Conservation (phyloP, 257 asterid genomes). For the Plantago major region DNA sequence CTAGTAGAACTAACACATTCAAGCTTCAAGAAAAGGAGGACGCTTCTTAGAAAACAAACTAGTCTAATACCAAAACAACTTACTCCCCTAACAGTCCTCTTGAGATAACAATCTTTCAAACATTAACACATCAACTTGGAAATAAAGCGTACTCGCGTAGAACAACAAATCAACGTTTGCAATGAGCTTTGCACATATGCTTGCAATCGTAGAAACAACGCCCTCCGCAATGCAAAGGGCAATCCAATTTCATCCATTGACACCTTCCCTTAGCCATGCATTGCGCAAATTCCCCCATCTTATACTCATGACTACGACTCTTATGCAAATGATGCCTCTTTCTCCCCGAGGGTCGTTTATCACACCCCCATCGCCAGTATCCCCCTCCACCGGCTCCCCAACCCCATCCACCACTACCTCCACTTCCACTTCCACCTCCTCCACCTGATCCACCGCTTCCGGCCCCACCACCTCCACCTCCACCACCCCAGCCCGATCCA, state of each 20-base stretch:
- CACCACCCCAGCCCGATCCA: slow-evolving; percentile 51
- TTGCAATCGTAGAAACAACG: slow-evolving; percentile 46
- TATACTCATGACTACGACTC: slow-evolving; percentile 23
- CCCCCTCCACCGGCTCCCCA: slow-evolving; percentile 58
- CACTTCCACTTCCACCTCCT: slow-evolving; percentile 21
- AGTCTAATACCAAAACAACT: too few relatives aligned
- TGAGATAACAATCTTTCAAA: too few relatives aligned
- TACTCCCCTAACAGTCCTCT: too few relatives aligned
- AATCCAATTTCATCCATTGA: slow-evolving; percentile 40
- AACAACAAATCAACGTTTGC: slow-evolving; percentile 22
- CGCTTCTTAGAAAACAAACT: too few relatives aligned
- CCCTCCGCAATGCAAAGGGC: slow-evolving; percentile 58
- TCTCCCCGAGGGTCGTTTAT: slow-evolving; percentile 6
- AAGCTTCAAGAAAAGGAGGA: too few relatives aligned
- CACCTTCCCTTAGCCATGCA: slow-evolving; percentile 45
- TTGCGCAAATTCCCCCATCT: slow-evolving; percentile 42
- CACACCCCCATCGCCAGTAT: slow-evolving; percentile 41
- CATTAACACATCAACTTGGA: too few relatives aligned
- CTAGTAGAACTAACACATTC: too few relatives aligned
- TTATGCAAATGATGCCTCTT: slow-evolving; percentile 2
- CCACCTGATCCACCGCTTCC: slow-evolving; percentile 38
- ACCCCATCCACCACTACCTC: slow-evolving; percentile 44
- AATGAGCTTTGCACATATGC: slow-evolving; percentile 55
- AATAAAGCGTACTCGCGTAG: too few relatives aligned
- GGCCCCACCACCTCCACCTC: slow-evolving; percentile 46